These are phyloP conservation scores for Erodium chrysanthum DNA, from an alignment of 441 rosid species.

Conservation along the genomic window DNA sequence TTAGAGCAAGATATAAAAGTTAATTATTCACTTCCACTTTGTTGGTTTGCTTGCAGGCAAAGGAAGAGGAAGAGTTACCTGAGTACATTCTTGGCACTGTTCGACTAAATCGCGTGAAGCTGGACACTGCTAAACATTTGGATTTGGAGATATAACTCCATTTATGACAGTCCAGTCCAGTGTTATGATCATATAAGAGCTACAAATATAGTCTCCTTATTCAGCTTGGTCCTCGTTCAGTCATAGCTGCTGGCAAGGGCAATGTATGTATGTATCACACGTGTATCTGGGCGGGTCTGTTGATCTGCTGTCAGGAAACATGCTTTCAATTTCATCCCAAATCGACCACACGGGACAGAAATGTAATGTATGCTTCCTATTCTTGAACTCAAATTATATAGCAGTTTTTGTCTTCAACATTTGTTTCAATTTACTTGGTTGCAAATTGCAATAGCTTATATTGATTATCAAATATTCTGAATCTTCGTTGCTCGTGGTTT, in stretches of 20 bases:
- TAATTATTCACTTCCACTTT: no score
- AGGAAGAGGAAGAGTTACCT: conserved; percentile 71
- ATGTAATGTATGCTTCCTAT: not conserved
- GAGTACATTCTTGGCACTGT: conserved; percentile 94
- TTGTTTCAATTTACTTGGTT: not conserved
- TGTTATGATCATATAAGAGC: no score
- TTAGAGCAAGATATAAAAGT: no score
- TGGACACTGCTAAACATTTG: conserved; percentile 46
- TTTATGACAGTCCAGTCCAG: not conserved
- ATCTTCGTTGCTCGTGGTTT: no score
- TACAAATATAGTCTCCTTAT: no score
- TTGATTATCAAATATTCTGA: no score
- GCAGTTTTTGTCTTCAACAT: not conserved
- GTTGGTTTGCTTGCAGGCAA: conserved; percentile 24
- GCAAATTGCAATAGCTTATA: no score
- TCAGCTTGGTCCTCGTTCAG: no score
- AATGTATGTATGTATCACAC: no score
- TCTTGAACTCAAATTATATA: not conserved
- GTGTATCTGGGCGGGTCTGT: not conserved
- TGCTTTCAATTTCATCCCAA: not conserved
- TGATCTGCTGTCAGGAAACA: not conserved
- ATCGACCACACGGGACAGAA: not conserved
- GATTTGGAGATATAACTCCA: conserved; percentile 29
- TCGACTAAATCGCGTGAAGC: conserved; percentile 60
- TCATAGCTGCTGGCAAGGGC: no score